Conservation (phyloP, 1,284 basidiomycete genomes). For the Ceratobasidium sp. region DNA sequence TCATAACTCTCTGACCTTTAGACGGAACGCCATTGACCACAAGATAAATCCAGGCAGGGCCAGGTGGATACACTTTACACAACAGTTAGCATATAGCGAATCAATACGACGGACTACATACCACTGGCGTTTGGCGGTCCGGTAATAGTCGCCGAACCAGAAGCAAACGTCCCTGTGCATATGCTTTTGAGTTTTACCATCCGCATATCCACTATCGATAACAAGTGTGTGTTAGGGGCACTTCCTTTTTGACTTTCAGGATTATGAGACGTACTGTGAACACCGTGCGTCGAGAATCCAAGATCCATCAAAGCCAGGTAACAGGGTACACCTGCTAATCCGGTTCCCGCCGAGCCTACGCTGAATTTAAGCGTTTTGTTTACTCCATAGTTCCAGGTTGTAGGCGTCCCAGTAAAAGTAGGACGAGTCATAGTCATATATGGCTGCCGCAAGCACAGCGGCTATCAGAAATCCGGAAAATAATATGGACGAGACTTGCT, state of each 20-base stretch:
- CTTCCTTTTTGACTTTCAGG: neutral
- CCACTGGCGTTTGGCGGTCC: conserved; percentile 63
- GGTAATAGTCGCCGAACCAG: conserved; percentile 60
- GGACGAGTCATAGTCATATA: conserved; percentile 60
- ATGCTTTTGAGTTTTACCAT: conserved; percentile 67
- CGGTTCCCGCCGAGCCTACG: conserved; percentile 73
- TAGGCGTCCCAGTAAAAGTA: conserved; percentile 56
- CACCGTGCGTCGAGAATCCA: conserved; percentile 86
- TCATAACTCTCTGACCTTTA: conserved; percentile 59
- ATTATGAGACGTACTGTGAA: conserved; percentile 37
- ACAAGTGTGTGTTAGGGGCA: too few species aligned
- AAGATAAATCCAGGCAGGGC: conserved; percentile 58
- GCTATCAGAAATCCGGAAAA: neutral
- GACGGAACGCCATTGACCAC: conserved; percentile 63
- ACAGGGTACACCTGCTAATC: conserved; percentile 65
- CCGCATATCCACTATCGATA: conserved; percentile 65
- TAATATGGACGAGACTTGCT: neutral
- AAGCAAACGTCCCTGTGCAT: conserved; percentile 54
- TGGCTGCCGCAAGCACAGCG: conserved; percentile 47
- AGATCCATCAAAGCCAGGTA: conserved; percentile 54
- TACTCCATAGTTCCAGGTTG: conserved; percentile 62
- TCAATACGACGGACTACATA: neutral
- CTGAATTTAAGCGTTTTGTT: conserved; percentile 54
- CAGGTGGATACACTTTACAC: conserved; percentile 51
- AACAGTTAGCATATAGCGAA: neutral